Conservation (phyloP, 1,139 yeast genomes). For the Lodderomyces jiufengensis region DNA sequence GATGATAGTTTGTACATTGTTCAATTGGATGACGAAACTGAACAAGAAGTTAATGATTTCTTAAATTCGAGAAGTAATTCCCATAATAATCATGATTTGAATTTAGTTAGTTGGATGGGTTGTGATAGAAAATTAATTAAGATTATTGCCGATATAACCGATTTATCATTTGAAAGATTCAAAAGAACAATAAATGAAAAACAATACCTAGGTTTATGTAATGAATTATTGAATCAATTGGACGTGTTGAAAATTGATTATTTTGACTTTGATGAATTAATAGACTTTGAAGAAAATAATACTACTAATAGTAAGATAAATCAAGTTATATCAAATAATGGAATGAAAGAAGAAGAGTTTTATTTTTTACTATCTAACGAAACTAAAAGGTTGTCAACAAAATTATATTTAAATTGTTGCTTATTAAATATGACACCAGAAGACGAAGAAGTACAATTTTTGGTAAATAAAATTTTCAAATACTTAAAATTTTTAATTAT, state of each 20-base stretch:
- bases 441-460: conserved; percentile 14
- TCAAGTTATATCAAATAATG: background rate
- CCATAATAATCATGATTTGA: conserved; percentile 3
- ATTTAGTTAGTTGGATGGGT: conserved; percentile 24
- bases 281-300: background rate
- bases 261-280: conserved; percentile 3
- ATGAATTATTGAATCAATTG: conserved; percentile 14
- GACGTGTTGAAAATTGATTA: conserved; percentile 13
- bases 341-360: conserved; percentile 18
- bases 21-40: conserved; percentile 14
- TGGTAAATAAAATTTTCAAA: conserved; percentile 17
- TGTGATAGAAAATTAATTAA: conserved; percentile 26
- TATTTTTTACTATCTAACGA: conserved; percentile 28
- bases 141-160: conserved; percentile 33
- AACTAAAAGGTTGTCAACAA: conserved; percentile 22
- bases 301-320: background rate
- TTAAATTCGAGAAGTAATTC: conserved; percentile 2
- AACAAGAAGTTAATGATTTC: conserved; percentile 8
- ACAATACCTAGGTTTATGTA: conserved; percentile 15
- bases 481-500: conserved; percentile 23
- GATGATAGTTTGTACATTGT: conserved; percentile 24
- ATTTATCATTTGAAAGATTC: conserved; percentile 28
- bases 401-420: conserved; percentile 27
- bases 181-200: conserved; percentile 15
- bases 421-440: conserved; percentile 19